A percentile compares a stretch with the other conserved stretches of the same genome.
These are phyloP conservation scores for Exophiala phaeomuriformis DNA, from an alignment of 2,329 filamentous ascomycete species.

Conservation along the genomic window DNA sequence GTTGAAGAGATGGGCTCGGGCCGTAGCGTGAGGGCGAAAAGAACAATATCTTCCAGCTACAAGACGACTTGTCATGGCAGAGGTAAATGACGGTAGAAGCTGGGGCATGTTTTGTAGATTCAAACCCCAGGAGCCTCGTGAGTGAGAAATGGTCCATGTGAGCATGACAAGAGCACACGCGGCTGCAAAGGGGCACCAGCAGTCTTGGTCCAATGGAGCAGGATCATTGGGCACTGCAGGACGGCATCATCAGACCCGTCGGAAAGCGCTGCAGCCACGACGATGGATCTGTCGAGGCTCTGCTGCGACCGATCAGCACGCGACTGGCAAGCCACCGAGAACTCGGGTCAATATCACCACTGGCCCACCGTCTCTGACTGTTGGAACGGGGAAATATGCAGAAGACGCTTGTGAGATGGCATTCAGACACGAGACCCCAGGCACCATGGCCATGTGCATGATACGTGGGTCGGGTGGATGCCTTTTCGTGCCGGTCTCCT, in stretches of 20 bases:
- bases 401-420: background rate
- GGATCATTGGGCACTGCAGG: conserved; percentile 17
- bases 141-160: conserved; percentile 11
- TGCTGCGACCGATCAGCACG: conserved; percentile 21
- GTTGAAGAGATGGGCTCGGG: conserved; percentile 19
- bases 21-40: conserved; percentile 29
- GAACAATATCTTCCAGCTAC: conserved; percentile 32
- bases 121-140: conserved; percentile 12
- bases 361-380: background rate
- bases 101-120: conserved; percentile 17
- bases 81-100: conserved; percentile 17
- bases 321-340: conserved; percentile 19
- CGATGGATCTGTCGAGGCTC: conserved; percentile 24
- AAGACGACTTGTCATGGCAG: conserved; percentile 27
- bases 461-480: background rate
- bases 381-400: background rate
- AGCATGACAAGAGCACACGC: conserved; percentile 7
- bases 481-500: background rate
- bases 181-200: conserved; percentile 17
- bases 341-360: background rate
- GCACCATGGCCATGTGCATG: background rate
- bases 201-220: conserved; percentile 14
- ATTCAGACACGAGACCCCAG: background rate
- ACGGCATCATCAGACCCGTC: conserved; percentile 8
- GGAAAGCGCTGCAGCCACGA: conserved; percentile 16